Conservation (phyloP, 352 stramenopile genomes). For the Globisporangium iwayamae region DNA sequence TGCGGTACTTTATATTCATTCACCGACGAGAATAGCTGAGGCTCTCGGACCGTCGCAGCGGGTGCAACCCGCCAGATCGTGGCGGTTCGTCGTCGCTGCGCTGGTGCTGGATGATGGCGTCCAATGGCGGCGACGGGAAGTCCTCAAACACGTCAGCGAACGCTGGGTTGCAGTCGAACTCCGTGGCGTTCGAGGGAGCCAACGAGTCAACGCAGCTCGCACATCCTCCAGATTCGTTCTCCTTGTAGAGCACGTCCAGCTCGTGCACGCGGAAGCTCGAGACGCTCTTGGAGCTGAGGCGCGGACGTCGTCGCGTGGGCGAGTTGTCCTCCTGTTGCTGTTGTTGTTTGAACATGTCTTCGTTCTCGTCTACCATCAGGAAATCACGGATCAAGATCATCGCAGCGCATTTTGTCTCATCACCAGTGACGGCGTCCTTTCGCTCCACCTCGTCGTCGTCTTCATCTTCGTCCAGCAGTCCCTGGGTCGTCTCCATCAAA, state of each 20-base stretch:
- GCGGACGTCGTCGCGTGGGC: constrained; percentile 20
- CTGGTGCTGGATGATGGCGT: constrained; percentile 61
- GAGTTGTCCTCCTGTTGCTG: not conserved
- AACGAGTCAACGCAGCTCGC: not conserved
- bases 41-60: constrained; percentile 32
- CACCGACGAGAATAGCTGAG: constrained; percentile 25
- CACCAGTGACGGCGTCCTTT: constrained; percentile 10
- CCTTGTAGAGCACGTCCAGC: constrained; percentile 46
- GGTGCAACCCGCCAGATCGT: constrained; percentile 6
- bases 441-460: constrained; percentile 19
- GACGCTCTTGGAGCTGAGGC: constrained; percentile 28
- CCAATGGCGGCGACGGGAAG: constrained; percentile 35
- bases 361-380: constrained; percentile 54
- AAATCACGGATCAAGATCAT: constrained; percentile 59
- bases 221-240: constrained; percentile 17
- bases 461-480: constrained; percentile 51
- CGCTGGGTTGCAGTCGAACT: constrained; percentile 26
- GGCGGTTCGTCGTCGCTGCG: constrained; percentile 19
- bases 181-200: constrained; percentile 14
- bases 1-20: not conserved
- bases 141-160: constrained; percentile 65
- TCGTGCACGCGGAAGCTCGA: constrained; percentile 58
- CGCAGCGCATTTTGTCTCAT: constrained; percentile 28
- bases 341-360: constrained; percentile 14
- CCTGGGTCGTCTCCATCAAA: constrained; percentile 63